Conservation (phyloP, 2,329 filamentous ascomycete genomes). For the Ceratocystiopsis sp. region DNA sequence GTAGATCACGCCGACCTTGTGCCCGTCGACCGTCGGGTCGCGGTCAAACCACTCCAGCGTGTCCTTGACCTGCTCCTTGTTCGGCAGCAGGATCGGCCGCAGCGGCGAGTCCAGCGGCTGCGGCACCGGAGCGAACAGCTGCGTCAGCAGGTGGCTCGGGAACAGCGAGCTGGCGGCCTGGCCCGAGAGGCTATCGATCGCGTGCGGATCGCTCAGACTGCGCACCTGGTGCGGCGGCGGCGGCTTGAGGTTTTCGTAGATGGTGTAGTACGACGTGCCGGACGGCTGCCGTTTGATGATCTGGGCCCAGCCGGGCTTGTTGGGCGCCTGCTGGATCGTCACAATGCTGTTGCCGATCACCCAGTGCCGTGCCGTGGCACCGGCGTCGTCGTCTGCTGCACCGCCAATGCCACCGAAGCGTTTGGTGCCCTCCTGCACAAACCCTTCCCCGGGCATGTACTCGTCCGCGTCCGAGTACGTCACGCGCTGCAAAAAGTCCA, state of each 20-base stretch:
- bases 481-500: conserved; percentile 87
- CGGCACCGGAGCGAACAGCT: conserved; percentile 46
- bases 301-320: conserved; percentile 48
- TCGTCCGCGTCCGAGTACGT: conserved; percentile 76
- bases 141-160: conserved; percentile 58
- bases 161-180: conserved; percentile 43
- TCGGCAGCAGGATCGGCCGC: conserved; percentile 60
- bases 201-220: neutral
- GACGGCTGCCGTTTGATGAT: conserved; percentile 57
- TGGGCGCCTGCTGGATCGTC: conserved; percentile 51
- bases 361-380: conserved; percentile 36
- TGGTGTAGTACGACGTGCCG: conserved; percentile 41
- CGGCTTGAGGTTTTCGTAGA: conserved; percentile 42
- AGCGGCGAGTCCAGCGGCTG: conserved; percentile 36
- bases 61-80: conserved; percentile 50
- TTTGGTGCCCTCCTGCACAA: conserved; percentile 31
- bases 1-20: conserved; percentile 91
- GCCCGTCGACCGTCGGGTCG: conserved; percentile 78
- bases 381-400: neutral
- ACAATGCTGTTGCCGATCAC: conserved; percentile 58
- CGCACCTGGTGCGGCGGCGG: conserved; percentile 35
- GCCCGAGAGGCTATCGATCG: conserved; percentile 5
- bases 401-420: too few relatives aligned
- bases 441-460: conserved; percentile 35
- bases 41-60: conserved; percentile 71